Evolutionary conservation across 441 rosid genomes (phyloP).

Genomic region (Francoa sonchifolia): DNA sequence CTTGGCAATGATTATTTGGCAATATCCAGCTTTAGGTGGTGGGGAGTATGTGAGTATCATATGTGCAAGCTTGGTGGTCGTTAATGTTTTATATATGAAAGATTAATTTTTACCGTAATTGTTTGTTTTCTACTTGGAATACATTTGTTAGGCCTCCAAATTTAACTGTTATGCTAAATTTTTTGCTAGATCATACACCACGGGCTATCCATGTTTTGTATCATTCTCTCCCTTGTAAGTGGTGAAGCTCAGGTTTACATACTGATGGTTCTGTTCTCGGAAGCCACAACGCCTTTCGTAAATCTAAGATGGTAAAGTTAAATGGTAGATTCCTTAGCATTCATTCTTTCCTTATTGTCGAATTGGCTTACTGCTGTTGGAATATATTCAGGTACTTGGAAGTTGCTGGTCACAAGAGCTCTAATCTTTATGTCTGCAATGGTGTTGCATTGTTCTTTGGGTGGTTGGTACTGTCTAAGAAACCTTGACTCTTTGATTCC

Average conservation of each 20-base stretch:
- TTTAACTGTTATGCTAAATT: neutral
- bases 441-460: constrained; percentile 64
- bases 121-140: neutral
- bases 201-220: constrained; percentile 55
- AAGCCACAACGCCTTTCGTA: constrained; percentile 62
- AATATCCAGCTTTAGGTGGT: constrained; percentile 67
- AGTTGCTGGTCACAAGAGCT: constrained; percentile 49
- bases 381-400: constrained; percentile 56
- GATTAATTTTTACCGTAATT: neutral
- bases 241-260: constrained; percentile 70
- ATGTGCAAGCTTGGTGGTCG: constrained; percentile 1
- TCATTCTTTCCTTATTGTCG: constrained; percentile 1
- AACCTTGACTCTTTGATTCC: constrained; percentile 1
- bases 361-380: neutral
- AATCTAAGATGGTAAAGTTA: constrained; percentile 71
- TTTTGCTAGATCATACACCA: constrained; percentile 58
- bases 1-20: constrained; percentile 60
- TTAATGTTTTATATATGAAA: neutral
- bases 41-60: constrained; percentile 56
- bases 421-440: constrained; percentile 38
- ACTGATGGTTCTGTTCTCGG: constrained; percentile 67
- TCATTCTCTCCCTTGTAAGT: constrained; percentile 48
- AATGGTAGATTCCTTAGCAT: too few species aligned
- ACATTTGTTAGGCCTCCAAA: neutral
- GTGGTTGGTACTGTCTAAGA: constrained; percentile 60